A percentile compares a stretch with the other conserved stretches of the same genome.
Conservation (phyloP, 805 yeast genomes). For the Kuraishia ogatae region DNA sequence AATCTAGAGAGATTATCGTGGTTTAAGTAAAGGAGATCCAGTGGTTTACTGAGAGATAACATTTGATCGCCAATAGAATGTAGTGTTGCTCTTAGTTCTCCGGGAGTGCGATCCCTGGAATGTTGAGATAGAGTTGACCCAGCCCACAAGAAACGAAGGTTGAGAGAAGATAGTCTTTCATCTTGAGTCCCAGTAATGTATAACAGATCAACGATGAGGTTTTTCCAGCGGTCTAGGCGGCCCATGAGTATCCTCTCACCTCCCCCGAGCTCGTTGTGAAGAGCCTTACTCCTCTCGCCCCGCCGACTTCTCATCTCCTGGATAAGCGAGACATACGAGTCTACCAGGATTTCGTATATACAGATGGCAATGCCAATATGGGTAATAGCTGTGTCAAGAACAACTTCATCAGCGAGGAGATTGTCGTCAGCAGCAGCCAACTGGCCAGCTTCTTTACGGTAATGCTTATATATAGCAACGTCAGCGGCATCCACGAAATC, state of each 20-base stretch:
- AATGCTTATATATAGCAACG: constrained; percentile 8
- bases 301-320: constrained; percentile 16
- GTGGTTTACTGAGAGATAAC: constrained; percentile 4
- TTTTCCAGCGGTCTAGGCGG: constrained; percentile 42
- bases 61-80: constrained; percentile 12
- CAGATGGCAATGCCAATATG: constrained; percentile 19
- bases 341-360: constrained; percentile 34
- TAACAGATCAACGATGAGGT: constrained; percentile 22
- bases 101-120: constrained; percentile 25
- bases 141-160: constrained; percentile 40
- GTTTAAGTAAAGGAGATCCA: constrained; percentile 43
- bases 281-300: constrained; percentile 9
- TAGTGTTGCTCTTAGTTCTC: constrained; percentile 18
- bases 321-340: constrained; percentile 26
- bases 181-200: not conserved
- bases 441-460: not conserved
- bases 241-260: constrained; percentile 29
- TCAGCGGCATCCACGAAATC: constrained; percentile 19
- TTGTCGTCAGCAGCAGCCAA: not conserved
- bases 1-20: constrained; percentile 51
- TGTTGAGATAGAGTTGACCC: constrained; percentile 34
- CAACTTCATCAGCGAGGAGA: no score
- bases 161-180: constrained; percentile 2
- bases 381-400: constrained; percentile 1
- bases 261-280: constrained; percentile 22